Conservation (phyloP, 352 stramenopile species). For the Phytophthora lateralis region DNA sequence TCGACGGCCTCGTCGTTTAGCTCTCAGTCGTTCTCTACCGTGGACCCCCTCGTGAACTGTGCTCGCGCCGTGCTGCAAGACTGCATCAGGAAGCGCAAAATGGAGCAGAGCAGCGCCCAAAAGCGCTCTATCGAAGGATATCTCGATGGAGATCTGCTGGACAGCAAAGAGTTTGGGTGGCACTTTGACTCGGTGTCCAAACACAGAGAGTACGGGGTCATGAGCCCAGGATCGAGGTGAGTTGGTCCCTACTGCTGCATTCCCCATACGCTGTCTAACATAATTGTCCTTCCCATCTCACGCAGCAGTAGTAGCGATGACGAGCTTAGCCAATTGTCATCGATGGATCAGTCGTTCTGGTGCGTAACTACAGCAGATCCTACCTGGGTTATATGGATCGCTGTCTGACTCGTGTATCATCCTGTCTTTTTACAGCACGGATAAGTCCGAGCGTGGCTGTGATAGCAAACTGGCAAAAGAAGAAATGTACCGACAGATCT, state of each 20-base stretch:
- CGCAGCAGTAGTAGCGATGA: conserved; percentile 79
- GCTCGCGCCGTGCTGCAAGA: conserved; percentile 72
- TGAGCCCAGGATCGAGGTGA: conserved; percentile 61
- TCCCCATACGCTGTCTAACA: neutral
- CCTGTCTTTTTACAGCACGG: conserved; percentile 23
- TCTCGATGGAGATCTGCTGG: conserved; percentile 38
- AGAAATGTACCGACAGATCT: conserved; percentile 69
- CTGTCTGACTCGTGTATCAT: conserved; percentile 11
- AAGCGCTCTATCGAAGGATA: conserved; percentile 75
- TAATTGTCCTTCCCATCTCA: conserved; percentile 3
- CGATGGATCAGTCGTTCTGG: conserved; percentile 69
- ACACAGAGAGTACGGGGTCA: conserved; percentile 41
- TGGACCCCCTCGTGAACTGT: conserved; percentile 65
- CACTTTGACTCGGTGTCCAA: conserved; percentile 44
- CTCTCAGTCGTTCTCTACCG: conserved; percentile 42
- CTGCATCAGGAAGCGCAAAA: conserved; percentile 65
- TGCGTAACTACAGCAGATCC: conserved; percentile 20
- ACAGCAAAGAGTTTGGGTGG: conserved; percentile 42
- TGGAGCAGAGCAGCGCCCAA: conserved; percentile 57
- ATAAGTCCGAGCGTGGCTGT: conserved; percentile 47
- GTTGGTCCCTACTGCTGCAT: conserved; percentile 9
- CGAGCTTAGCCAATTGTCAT: conserved; percentile 75
- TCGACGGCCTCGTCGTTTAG: conserved; percentile 51
- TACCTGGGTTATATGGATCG: neutral
- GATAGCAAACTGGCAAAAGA: conserved; percentile 64